These are phyloP conservation scores for Daldinia loculata DNA, from an alignment of 495 filamentous ascomycete genomes.

Conservation along the genomic window DNA sequence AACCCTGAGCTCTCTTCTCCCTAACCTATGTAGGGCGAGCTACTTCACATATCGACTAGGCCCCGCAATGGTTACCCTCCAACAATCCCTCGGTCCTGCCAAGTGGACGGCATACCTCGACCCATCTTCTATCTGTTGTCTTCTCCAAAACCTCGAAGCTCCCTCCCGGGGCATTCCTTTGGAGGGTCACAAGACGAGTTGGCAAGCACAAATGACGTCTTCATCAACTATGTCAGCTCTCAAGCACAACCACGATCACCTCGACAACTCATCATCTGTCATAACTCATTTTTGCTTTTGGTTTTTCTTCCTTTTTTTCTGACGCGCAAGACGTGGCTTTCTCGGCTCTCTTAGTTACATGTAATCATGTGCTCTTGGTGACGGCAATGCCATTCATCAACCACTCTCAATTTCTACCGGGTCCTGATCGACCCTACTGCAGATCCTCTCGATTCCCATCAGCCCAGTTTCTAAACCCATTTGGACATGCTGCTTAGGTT, in stretches of 20 bases:
- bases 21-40: conserved; percentile 11
- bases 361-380: conserved; percentile 18
- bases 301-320: conserved; percentile 7
- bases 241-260: conserved; percentile 12
- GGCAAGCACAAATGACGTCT: conserved; percentile 37
- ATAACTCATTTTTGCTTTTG: not conserved
- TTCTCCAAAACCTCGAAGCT: conserved; percentile 22
- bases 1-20: conserved; percentile 12
- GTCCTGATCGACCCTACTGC: conserved; percentile 32
- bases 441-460: conserved; percentile 39
- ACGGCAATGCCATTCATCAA: conserved; percentile 28
- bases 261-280: conserved; percentile 34
- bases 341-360: conserved; percentile 14
- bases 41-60: conserved; percentile 4
- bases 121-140: conserved; percentile 16
- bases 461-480: conserved; percentile 38
- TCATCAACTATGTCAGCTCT: conserved; percentile 31
- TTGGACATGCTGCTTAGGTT: conserved; percentile 9
- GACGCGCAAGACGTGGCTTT: conserved; percentile 32
- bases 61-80: conserved; percentile 34
- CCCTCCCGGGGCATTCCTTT: conserved; percentile 30
- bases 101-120: conserved; percentile 28
- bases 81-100: conserved; percentile 21
- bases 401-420: conserved; percentile 26
- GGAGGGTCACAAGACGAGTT: conserved; percentile 41